These are phyloP conservation scores for Ceratobasidium sp. DNA, from an alignment of 1,284 basidiomycete genomes.

Conservation along the genomic window DNA sequence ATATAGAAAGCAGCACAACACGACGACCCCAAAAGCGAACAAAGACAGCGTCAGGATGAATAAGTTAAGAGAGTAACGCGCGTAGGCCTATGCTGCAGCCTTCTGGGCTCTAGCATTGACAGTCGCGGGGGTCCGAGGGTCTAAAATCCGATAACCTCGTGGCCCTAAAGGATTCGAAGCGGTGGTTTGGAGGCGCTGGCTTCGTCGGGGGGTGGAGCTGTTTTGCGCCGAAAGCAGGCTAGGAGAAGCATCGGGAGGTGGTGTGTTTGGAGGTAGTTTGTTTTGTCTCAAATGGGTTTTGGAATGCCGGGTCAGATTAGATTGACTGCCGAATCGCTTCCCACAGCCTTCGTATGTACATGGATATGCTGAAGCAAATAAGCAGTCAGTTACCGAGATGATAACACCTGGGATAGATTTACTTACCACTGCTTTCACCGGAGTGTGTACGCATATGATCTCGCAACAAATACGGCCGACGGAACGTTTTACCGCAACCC, in stretches of 20 bases:
- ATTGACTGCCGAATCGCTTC: conserved; percentile 12
- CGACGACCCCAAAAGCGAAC: no score
- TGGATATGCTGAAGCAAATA: conserved; percentile 10
- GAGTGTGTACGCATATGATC: conserved; percentile 18
- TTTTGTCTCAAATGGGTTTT: conserved; percentile 7
- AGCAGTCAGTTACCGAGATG: not conserved
- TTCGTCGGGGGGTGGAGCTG: conserved; percentile 1
- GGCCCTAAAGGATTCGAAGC: not conserved
- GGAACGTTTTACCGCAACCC: conserved; percentile 12
- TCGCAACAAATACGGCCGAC: conserved; percentile 21
- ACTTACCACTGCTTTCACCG: conserved; percentile 12
- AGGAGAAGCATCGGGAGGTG: not conserved
- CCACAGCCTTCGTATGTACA: conserved; percentile 8
- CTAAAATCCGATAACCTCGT: not conserved
- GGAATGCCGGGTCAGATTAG: conserved; percentile 13
- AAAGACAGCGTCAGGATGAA: no score
- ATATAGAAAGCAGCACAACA: no score
- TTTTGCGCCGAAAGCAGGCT: not conserved
- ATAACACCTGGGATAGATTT: not conserved
- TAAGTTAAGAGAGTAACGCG: no score
- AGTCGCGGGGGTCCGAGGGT: conserved; percentile 1
- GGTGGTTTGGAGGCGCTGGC: not conserved
- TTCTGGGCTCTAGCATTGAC: not conserved
- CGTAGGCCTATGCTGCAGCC: not conserved
- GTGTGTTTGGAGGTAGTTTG: not conserved